Base-by-base conservation (phyloP, 768 basidiomycete species). In the Mycena epipterygia region DNA sequence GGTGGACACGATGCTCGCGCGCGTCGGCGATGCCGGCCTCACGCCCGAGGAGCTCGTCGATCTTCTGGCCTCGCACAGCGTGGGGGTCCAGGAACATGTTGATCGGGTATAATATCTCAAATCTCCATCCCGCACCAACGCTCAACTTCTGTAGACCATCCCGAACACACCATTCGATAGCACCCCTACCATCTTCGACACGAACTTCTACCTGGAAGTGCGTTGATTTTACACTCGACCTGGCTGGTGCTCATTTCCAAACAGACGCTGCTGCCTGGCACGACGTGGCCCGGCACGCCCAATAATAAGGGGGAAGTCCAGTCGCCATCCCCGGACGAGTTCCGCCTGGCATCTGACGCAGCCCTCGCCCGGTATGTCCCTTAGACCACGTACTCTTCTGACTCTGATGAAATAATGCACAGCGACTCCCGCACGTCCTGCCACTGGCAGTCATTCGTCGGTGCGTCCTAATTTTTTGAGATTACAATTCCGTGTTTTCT, bases 281-380 rank as follows among this genome's bases (percentile, higher is more conserved):
- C 46, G 8, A 8, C 30, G 0, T 68, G 21, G 32, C 61, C 71
- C 8, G 73, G 73, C 13, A 30, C 58, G 23, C 55, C 48, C n/a
- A 2, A 19, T 19, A 32, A 67, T 49, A 17, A 64, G 7, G 81
- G 81, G 42, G 76, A 81, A 53, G 77, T 75, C 5, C 51, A 58
- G 29, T 76, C 79, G 14, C 77, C 80, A 11, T 73, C 81, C 39
- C 49, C 42, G 23, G 78, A 77, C 35, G 79, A 79, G 67, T 76
- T 82, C 68, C 80, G 81, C 53, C 71, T 82, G 7, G 78, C 80
- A 69, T 82, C 81, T 41, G 80, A 82, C 73, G 71, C 49, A 3
- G 57, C 62, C 12, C 48, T 73, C 17, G 57, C 72, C 11, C 61
- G 72, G 64, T 65, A 70, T 30, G 27, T 35, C 16, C 56, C n/a